Percentiles rank a stretch among this genome's conserved stretches.
Evolutionary conservation across 805 yeast species (phyloP).

Genomic region (Lipomyces kockii): DNA sequence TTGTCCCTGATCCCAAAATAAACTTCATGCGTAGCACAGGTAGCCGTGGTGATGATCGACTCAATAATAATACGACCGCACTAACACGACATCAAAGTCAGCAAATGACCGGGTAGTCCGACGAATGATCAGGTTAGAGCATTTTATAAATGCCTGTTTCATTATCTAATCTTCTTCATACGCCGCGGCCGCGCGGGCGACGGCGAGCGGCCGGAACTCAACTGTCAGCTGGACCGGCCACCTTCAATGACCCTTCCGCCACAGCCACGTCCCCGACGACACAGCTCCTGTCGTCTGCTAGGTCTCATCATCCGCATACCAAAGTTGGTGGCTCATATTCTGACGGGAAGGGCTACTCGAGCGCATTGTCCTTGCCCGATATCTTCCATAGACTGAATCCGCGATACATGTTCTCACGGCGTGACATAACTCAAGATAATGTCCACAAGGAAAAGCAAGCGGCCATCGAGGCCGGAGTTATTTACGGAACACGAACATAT

Average conservation of each 20-base stretch:
- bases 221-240: not conserved
- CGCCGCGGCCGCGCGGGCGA: not conserved
- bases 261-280: not conserved
- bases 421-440: not conserved
- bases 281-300: not conserved
- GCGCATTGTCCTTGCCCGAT: not conserved
- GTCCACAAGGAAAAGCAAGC: constrained; percentile 12
- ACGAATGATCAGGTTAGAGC: not conserved
- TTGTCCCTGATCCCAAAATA: no score
- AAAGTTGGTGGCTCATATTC: not conserved
- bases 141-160: not conserved
- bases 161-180: not conserved
- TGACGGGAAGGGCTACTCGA: not conserved
- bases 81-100: no score
- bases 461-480: constrained; percentile 40
- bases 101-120: no score
- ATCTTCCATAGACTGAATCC: not conserved
- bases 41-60: no score
- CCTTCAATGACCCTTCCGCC: not conserved
- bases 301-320: not conserved
- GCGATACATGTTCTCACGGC: not conserved
- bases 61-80: no score
- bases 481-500: constrained; percentile 56
- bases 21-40: no score
- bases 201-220: not conserved